Evolutionary conservation across 176 grass and related monocot species (phyloP), one percentile per base, ranked within the genome.

Genomic region (Bromus sterilis): DNA sequence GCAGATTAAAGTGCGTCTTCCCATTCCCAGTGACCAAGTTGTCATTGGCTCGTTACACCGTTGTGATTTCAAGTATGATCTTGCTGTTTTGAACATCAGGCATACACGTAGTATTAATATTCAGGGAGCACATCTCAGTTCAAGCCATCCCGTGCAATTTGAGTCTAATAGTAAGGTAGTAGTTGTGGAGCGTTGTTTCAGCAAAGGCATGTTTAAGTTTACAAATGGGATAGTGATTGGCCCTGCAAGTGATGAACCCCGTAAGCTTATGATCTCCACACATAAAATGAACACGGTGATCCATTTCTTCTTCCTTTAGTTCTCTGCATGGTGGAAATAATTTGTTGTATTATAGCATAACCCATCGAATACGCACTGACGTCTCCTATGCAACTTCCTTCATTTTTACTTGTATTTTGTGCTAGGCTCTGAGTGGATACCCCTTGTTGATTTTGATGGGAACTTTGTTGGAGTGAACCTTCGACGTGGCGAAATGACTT

Each of bases 1-100:
- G 58, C 76, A 78, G 76, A 64, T 64, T 65, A 64, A 64, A 65
- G 76, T 78, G 40, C 76, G 76, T 14, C 76, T 65, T 64, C 76
- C 58, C 18, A 48, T 65, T 64, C 76, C 58, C 18, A 48, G 12
- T 78, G 18, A 15, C 0, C 59, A 0, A 48, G 59, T 64, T 64
- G 76, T 78, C 76, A 65, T 21, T 78, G 76, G 76, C 18, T 78
- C 5, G 76, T 78, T 63, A 44, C 14, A 30, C 28, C 16, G 14
- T 33, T 9, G 5, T 1, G 39, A 78, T 78, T 78, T 15, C 26
- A 44, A 23, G 16, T 78, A 78, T 33, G 58, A 64, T 48, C 26
- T 78, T 44, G 58, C 76, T 63, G 57, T 78, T 32, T 57, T 78
- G 16, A 44, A 32, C 26, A 64, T 78, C 57, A 78, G 11, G 36